These are phyloP conservation scores for Arthroderma sp. DNA, from an alignment of 2,329 filamentous ascomycete species.

Conservation along the genomic window DNA sequence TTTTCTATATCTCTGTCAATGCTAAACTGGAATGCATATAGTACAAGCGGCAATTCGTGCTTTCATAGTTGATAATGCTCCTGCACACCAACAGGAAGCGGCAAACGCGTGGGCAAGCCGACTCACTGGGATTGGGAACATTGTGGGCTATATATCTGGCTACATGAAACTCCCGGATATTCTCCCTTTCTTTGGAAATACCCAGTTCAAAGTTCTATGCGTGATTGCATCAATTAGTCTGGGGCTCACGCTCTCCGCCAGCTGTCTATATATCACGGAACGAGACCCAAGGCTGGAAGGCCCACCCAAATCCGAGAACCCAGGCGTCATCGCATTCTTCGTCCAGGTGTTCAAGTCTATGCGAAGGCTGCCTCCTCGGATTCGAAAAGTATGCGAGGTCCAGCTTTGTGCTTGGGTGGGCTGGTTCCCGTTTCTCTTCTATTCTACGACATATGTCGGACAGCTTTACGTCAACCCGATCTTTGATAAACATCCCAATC, in stretches of 20 bases:
- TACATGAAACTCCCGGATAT: conserved; percentile 65
- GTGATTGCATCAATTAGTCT: conserved; percentile 70
- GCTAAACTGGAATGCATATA: conserved; percentile 20
- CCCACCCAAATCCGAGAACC: conserved; percentile 46
- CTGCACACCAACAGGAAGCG: conserved; percentile 81
- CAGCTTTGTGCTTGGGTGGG: conserved; percentile 86
- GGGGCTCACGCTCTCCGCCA: conserved; percentile 56
- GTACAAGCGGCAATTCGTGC: conserved; percentile 86
- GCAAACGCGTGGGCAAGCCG: conserved; percentile 92
- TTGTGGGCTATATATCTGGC: conserved; percentile 77
- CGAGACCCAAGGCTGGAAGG: conserved; percentile 66
- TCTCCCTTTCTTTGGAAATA: conserved; percentile 69
- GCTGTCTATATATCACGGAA: conserved; percentile 58
- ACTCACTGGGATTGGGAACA: conserved; percentile 76
- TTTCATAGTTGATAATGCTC: conserved; percentile 87
- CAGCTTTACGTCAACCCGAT: conserved; percentile 83
- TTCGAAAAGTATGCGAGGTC: conserved; percentile 66
- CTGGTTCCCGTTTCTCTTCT: conserved; percentile 92
- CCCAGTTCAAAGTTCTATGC: conserved; percentile 87
- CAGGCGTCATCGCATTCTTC: conserved; percentile 69
- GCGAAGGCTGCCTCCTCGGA: conserved; percentile 66
- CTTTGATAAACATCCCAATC: conserved; percentile 63
- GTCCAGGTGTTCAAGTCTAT: conserved; percentile 64
- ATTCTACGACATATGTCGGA: conserved; percentile 85
- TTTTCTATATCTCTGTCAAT: not conserved